A percentile compares a stretch with the other conserved stretches of the same genome.
These are phyloP conservation scores for Epicoccum sorghinum DNA, from an alignment of 2,329 filamentous ascomycete genomes.

Conservation along the genomic window DNA sequence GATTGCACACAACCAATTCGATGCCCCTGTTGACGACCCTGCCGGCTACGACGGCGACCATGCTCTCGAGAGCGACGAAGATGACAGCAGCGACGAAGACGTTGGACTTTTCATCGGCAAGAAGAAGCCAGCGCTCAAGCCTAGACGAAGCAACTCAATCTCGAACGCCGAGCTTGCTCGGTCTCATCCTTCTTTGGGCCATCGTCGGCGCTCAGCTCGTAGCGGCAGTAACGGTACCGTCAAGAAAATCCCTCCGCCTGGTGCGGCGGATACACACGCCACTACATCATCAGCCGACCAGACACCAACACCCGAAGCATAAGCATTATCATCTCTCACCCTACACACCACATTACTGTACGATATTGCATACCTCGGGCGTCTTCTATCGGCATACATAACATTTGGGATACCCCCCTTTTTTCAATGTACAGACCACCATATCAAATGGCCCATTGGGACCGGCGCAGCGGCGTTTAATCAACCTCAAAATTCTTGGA, in stretches of 20 bases:
- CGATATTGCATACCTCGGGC: slow-evolving; percentile 15
- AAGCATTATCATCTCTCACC: neutral
- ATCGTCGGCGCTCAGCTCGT: slow-evolving; percentile 50
- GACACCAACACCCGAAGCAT: slow-evolving; percentile 7
- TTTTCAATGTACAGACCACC: slow-evolving; percentile 18
- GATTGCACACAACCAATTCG: slow-evolving; percentile 39
- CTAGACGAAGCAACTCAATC: slow-evolving; percentile 46
- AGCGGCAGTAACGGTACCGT: slow-evolving; percentile 59
- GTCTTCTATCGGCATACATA: slow-evolving; percentile 3
- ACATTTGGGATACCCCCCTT: slow-evolving; percentile 8
- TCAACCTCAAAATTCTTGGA: slow-evolving; percentile 2
- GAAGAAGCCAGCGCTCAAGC: slow-evolving; percentile 39
- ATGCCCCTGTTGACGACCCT: slow-evolving; percentile 38
- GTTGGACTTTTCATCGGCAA: slow-evolving; percentile 49
- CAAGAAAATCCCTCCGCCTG: slow-evolving; percentile 52
- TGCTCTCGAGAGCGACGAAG: slow-evolving; percentile 50
- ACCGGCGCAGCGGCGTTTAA: slow-evolving; percentile 14
- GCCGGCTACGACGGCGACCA: slow-evolving; percentile 50
- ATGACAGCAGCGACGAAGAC: slow-evolving; percentile 49
- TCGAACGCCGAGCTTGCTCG: slow-evolving; percentile 46
- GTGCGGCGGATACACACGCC: slow-evolving; percentile 1
- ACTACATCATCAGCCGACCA: slow-evolving; percentile 1
- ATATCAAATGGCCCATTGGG: slow-evolving; percentile 4
- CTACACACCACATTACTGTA: slow-evolving; percentile 8
- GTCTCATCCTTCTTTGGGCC: slow-evolving; percentile 27